A percentile compares a stretch with the other conserved stretches of the same genome.
These are phyloP conservation scores for Carex myosuroides DNA, from an alignment of 176 grass and related monocot species.

Conservation along the genomic window DNA sequence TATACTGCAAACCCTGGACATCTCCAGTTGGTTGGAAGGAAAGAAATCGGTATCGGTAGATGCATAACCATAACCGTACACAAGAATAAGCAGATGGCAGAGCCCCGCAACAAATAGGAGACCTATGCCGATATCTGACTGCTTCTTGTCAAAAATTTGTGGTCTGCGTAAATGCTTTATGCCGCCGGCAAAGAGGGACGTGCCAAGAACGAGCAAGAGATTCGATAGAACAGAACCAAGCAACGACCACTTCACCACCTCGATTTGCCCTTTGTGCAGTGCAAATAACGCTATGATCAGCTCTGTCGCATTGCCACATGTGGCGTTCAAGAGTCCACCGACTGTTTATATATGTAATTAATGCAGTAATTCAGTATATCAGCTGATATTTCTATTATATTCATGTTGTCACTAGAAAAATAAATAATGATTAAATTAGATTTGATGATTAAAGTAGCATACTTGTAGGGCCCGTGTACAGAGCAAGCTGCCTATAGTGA, in stretches of 20 bases:
- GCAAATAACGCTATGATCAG: conserved; percentile 92
- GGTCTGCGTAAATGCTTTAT: conserved; percentile 43
- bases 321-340: conserved; percentile 88
- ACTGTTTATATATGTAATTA: conserved; percentile 34
- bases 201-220: conserved; percentile 84
- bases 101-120: conserved; percentile 71
- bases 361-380: background rate
- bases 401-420: background rate
- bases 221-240: conserved; percentile 91
- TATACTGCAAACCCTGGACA: conserved; percentile 77
- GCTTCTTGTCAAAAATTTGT: conserved; percentile 63
- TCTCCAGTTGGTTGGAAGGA: conserved; percentile 31
- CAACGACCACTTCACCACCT: conserved; percentile 88
- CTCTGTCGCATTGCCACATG: conserved; percentile 92
- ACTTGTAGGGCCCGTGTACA: conserved; percentile 83
- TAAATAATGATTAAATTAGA: background rate
- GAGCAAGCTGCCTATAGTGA: conserved; percentile 57
- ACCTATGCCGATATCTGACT: conserved; percentile 63
- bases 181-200: conserved; percentile 73
- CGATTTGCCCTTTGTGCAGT: conserved; percentile 54
- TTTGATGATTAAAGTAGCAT: conserved; percentile 5
- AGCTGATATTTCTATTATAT: background rate
- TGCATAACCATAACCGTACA: conserved; percentile 53
- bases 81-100: conserved; percentile 64
- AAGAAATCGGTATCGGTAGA: conserved; percentile 22